Base-by-base conservation (phyloP, 2,329 filamentous ascomycete species). In the Fusarium xylarioides region DNA sequence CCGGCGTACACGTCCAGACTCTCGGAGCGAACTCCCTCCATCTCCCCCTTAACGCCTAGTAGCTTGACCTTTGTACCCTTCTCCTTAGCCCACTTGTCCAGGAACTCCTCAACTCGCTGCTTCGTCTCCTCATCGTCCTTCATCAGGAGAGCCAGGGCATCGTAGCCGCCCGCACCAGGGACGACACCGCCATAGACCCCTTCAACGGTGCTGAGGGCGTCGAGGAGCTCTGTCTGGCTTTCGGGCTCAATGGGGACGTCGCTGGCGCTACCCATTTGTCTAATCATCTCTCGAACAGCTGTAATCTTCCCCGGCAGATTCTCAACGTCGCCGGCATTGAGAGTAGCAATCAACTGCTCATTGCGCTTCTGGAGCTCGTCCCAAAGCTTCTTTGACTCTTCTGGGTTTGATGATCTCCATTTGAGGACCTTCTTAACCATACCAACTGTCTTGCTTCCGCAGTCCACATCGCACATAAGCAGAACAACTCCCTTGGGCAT, bases 381-480 rank as follows among this genome's bases (percentile, higher is more conserved):
- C 94, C 95, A 98, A 23, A 98, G 85, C 68, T 82, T 78, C 70
- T 90, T 89, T 4, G 95, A 91, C n/a, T 87, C 88, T 6, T 87
- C 86, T 1, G 86, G 83, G 26, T 94, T 90, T 53, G 87, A 82
- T 55, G 89, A 88, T 57, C 93, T 87, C 96, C 96, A 99, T 37
- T 89, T 88, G 7, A 98, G 86, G 19, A 99, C 93, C 79, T 93
- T 90, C 84, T 95, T 97, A 42, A 98, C 96, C 96, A 99, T 98
- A 19, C 94, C 90, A 0, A 97, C 95, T 12, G 95, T 98, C 84
- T 97, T 90, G 54, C 92, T 95, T 37, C 96, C 96, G 79, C 95
- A 97, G 80, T 97, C 94, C 11, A 99, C 96, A 79, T 99, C 96
- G 79, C 95, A 97, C 92, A 99, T 96, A 68, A 97, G 89, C 74